Percentiles rank a stretch among this genome's conserved stretches.
Conservation (phyloP, 176 grass and related monocot species). For the Triticum timopheevii region DNA sequence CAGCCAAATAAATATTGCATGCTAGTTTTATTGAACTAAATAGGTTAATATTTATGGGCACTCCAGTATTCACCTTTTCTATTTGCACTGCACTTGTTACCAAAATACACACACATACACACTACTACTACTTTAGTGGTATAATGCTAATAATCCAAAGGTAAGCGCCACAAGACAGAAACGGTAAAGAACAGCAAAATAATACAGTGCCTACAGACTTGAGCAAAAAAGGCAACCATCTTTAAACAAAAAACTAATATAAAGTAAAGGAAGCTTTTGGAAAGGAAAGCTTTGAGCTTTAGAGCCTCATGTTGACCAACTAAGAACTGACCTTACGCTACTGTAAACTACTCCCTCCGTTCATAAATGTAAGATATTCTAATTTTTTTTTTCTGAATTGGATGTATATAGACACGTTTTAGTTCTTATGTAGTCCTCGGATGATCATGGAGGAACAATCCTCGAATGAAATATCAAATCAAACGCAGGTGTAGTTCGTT, state of each 20-base stretch:
- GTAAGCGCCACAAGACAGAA: not conserved
- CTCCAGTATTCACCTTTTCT: not conserved
- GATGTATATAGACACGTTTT: too few relatives aligned
- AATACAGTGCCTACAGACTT: not conserved
- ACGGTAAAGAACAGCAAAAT: not conserved
- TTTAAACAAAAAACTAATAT: not conserved
- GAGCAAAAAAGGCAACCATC: conserved; percentile 4
- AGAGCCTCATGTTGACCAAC: not conserved
- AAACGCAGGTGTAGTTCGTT: not conserved
- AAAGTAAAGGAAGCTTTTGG: not conserved
- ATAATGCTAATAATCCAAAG: not conserved
- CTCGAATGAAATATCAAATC: not conserved
- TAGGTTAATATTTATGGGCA: not conserved
- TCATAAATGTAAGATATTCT: too few relatives aligned
- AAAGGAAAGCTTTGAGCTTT: not conserved
- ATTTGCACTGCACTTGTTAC: not conserved
- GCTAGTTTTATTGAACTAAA: not conserved
- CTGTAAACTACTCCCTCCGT: not conserved
- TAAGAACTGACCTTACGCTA: not conserved
- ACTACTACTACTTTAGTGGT: not conserved
- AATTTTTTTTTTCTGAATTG: too few relatives aligned
- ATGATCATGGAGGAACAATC: not conserved
- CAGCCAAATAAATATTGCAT: not conserved
- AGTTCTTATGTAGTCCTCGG: not conserved
- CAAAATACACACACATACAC: too few relatives aligned